Conservation (phyloP, 768 basidiomycete genomes). For the Cytidiella melzeri region DNA sequence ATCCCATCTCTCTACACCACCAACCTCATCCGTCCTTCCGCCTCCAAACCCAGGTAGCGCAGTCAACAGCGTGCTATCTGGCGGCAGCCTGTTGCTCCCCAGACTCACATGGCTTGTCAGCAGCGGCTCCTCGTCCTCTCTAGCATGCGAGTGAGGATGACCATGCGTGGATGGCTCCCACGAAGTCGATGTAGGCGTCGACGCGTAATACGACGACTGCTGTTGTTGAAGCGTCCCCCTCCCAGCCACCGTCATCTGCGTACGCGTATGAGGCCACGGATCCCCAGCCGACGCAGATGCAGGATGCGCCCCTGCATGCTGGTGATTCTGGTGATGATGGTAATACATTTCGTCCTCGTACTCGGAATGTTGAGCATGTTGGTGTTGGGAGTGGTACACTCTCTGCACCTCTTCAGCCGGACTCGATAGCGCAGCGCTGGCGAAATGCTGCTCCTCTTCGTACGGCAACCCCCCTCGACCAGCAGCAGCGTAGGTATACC, state of each 20-base stretch:
- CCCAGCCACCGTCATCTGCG: not conserved
- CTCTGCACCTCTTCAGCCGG: conserved; percentile 2
- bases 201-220: not conserved
- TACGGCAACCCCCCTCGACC: conserved; percentile 5
- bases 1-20: not conserved
- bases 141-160: not conserved
- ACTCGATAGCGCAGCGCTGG: not conserved
- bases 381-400: not conserved
- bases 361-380: not conserved
- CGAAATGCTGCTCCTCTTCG: conserved; percentile 3
- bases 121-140: conserved; percentile 9
- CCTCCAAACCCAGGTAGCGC: conserved; percentile 9
- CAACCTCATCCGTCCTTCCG: conserved; percentile 3
- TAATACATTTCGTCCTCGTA: conserved; percentile 4
- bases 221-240: not conserved
- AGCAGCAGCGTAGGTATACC: not conserved
- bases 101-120: conserved; percentile 11
- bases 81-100: conserved; percentile 11
- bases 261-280: too few species aligned
- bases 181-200: not conserved
- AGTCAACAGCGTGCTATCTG: conserved; percentile 12
- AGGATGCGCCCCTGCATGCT: not conserved
- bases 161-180: not conserved
- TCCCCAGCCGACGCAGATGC: too few species aligned
- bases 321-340: not conserved